Evolutionary conservation across 805 yeast species (phyloP).

Genomic region (Starmerella bombicola): DNA sequence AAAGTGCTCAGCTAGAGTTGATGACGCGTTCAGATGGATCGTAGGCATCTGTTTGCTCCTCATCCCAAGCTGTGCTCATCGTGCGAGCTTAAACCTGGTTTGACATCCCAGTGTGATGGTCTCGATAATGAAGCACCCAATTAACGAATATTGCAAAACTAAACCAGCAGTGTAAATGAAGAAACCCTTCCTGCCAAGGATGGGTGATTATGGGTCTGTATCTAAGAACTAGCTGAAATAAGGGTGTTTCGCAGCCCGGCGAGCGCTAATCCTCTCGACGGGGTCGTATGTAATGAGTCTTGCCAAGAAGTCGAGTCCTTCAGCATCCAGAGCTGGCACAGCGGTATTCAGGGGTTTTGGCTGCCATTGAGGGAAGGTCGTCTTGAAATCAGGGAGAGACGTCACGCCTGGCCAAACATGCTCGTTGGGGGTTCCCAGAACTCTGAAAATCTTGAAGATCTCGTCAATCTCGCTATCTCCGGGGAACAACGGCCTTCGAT

Average conservation of each 20-base stretch:
- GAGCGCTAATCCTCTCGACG: constrained; percentile 83
- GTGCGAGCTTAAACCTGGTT: too few species aligned
- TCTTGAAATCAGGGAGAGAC: constrained; percentile 81
- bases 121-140: too few species aligned
- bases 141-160: too few species aligned
- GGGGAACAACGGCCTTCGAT: constrained; percentile 87
- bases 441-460: constrained; percentile 80
- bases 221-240: constrained; percentile 44
- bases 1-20: too few species aligned
- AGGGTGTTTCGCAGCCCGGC: constrained; percentile 80
- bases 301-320: constrained; percentile 73
- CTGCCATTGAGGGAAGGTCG: constrained; percentile 84
- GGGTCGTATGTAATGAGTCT: constrained; percentile 81
- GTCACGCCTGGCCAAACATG: constrained; percentile 91
- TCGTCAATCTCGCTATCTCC: constrained; percentile 98
- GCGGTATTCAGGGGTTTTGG: constrained; percentile 54
- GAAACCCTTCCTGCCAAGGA: too few species aligned
- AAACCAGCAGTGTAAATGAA: too few species aligned
- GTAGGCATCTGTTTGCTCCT: too few species aligned
- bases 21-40: too few species aligned
- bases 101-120: too few species aligned
- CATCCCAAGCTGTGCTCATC: too few species aligned
- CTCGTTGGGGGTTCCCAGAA: constrained; percentile 89
- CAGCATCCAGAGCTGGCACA: constrained; percentile 67
- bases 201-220: too few species aligned